A percentile compares a stretch with the other conserved stretches of the same genome.
Conservation (phyloP, 306 rosid species). For the Medicago lupulina region DNA sequence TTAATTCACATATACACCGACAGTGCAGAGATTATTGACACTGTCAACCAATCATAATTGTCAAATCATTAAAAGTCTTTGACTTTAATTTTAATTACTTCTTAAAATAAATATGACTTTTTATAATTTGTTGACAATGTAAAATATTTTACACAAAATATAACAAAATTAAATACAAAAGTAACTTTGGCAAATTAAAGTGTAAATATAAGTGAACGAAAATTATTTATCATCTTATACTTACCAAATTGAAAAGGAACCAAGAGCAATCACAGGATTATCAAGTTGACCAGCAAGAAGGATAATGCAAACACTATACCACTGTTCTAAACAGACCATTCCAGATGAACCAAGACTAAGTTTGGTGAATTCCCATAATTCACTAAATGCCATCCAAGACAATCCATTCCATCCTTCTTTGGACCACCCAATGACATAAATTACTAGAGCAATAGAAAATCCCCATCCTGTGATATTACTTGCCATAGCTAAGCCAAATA, state of each 20-base stretch:
- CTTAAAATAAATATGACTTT: too few species aligned
- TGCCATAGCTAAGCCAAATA: constrained; percentile 68
- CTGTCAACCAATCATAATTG: too few species aligned
- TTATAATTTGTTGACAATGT: too few species aligned
- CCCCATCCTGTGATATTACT: constrained; percentile 59
- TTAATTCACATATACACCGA: too few species aligned
- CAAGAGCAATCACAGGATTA: constrained; percentile 57
- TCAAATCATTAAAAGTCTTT: too few species aligned
- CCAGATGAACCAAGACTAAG: constrained; percentile 57
- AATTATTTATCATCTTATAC: neutral
- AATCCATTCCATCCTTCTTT: constrained; percentile 79
- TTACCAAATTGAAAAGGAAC: constrained; percentile 68
- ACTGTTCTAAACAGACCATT: constrained; percentile 63
- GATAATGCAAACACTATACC: constrained; percentile 43
- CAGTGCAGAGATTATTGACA: too few species aligned
- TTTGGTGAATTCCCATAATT: constrained; percentile 66
- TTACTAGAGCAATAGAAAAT: constrained; percentile 48
- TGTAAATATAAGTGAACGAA: too few species aligned
- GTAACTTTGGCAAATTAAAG: too few species aligned
- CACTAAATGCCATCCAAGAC: constrained; percentile 70
- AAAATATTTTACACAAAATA: too few species aligned
- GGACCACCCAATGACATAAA: constrained; percentile 69
- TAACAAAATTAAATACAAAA: too few species aligned
- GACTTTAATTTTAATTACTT: too few species aligned
- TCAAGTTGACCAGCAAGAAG: constrained; percentile 54